Evolutionary conservation across 2,329 filamentous ascomycete species (phyloP).

Genomic region (Claviceps purpurea): DNA sequence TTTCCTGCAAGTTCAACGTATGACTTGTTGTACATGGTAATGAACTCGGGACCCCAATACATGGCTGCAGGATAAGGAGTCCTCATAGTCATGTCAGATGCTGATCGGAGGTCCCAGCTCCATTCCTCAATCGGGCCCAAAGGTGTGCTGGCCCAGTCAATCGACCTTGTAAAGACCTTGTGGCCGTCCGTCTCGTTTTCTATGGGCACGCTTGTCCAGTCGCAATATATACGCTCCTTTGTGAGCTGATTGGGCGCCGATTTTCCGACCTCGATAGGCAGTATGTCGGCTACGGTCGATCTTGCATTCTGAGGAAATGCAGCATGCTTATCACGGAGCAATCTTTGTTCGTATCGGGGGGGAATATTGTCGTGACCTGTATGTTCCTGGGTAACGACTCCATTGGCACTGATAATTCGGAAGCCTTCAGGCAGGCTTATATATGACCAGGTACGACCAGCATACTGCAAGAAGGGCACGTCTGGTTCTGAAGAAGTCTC

Average conservation of each 20-base stretch:
- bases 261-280: slow-evolving; percentile 7
- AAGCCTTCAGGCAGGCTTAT: slow-evolving; percentile 1
- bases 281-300: neutral
- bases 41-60: slow-evolving; percentile 50
- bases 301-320: neutral
- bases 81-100: slow-evolving; percentile 37
- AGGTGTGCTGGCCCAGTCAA: slow-evolving; percentile 34
- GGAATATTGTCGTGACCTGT: neutral
- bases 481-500: neutral
- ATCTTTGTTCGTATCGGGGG: slow-evolving; percentile 1
- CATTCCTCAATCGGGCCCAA: slow-evolving; percentile 33
- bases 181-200: slow-evolving; percentile 12
- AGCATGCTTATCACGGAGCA: neutral
- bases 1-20: slow-evolving; percentile 49
- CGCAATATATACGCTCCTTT: slow-evolving; percentile 4
- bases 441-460: slow-evolving; percentile 4
- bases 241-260: slow-evolving; percentile 16
- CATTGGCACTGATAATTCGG: slow-evolving; percentile 4
- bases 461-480: slow-evolving; percentile 4
- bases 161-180: slow-evolving; percentile 21
- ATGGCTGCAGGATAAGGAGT: slow-evolving; percentile 40
- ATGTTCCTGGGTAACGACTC: slow-evolving; percentile 13
- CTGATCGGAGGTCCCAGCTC: slow-evolving; percentile 32
- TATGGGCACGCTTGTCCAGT: slow-evolving; percentile 5
- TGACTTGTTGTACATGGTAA: slow-evolving; percentile 55